Evolutionary conservation across 148 eudicot species (phyloP).

Genomic region (Spergularia marina): DNA sequence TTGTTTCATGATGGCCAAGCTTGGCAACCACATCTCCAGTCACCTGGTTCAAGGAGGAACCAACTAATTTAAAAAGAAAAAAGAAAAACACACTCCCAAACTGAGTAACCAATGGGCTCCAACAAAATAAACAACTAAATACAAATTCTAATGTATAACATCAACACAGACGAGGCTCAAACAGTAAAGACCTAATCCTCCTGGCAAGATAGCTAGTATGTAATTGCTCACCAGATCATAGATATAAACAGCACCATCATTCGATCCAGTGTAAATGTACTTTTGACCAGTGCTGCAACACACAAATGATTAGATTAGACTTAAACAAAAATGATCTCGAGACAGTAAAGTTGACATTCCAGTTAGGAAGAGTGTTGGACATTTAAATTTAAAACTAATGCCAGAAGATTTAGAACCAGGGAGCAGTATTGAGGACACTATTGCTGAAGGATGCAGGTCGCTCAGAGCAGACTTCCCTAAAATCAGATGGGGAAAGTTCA

Average conservation of each 20-base stretch:
- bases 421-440: too few species aligned
- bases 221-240: slow-evolving; percentile 63
- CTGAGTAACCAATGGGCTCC: not conserved
- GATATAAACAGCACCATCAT: slow-evolving; percentile 57
- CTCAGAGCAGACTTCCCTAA: too few species aligned
- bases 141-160: not conserved
- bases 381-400: too few species aligned
- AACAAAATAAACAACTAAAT: too few species aligned
- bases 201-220: not conserved
- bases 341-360: too few species aligned
- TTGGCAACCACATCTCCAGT: slow-evolving; percentile 54
- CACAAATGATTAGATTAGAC: not conserved
- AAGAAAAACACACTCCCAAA: not conserved
- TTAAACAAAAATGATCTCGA: too few species aligned
- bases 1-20: slow-evolving; percentile 51
- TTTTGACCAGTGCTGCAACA: slow-evolving; percentile 71
- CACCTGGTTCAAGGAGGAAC: slow-evolving; percentile 32
- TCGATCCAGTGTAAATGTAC: slow-evolving; percentile 77
- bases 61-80: not conserved
- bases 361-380: too few species aligned
- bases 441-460: too few species aligned
- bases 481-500: too few species aligned
- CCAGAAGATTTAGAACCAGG: too few species aligned
- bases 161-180: not conserved
- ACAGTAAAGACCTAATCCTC: not conserved